These are phyloP conservation scores for Erythrophleum fordii DNA, from an alignment of 306 rosid genomes.

Conservation along the genomic window DNA sequence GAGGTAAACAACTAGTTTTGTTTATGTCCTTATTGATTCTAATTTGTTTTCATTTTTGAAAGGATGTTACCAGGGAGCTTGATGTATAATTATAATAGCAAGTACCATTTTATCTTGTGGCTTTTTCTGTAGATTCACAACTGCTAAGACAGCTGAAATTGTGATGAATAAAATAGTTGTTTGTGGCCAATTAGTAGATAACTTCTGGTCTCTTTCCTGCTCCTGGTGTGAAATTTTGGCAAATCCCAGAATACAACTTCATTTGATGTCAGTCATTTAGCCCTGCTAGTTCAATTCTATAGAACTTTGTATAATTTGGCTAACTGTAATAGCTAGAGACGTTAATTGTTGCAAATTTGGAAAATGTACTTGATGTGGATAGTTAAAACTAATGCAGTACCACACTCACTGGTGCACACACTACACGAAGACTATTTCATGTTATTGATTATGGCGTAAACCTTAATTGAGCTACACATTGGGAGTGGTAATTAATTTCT, in stretches of 20 bases:
- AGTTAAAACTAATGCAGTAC: constrained; percentile 8
- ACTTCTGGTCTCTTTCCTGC: constrained; percentile 25
- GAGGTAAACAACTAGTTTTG: constrained; percentile 48
- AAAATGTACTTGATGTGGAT: background rate
- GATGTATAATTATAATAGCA: constrained; percentile 16
- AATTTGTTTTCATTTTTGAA: constrained; percentile 1
- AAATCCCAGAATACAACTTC: constrained; percentile 1
- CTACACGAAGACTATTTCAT: background rate
- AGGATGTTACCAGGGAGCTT: background rate
- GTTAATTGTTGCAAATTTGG: background rate
- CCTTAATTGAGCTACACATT: background rate
- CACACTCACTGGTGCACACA: constrained; percentile 4
- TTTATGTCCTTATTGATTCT: background rate
- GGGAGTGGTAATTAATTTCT: background rate
- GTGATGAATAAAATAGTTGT: constrained; percentile 23
- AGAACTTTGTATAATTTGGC: background rate
- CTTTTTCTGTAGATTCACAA: background rate
- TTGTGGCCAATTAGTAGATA: constrained; percentile 15
- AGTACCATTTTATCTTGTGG: constrained; percentile 23
- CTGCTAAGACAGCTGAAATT: constrained; percentile 29
- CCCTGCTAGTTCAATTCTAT: constrained; percentile 4
- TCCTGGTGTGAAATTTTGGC: constrained; percentile 10
- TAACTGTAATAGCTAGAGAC: background rate
- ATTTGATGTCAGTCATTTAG: constrained; percentile 12
- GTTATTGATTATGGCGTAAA: background rate